These are phyloP conservation scores for Malania oleifera DNA, from an alignment of 164 flowering plant species.

Conservation along the genomic window DNA sequence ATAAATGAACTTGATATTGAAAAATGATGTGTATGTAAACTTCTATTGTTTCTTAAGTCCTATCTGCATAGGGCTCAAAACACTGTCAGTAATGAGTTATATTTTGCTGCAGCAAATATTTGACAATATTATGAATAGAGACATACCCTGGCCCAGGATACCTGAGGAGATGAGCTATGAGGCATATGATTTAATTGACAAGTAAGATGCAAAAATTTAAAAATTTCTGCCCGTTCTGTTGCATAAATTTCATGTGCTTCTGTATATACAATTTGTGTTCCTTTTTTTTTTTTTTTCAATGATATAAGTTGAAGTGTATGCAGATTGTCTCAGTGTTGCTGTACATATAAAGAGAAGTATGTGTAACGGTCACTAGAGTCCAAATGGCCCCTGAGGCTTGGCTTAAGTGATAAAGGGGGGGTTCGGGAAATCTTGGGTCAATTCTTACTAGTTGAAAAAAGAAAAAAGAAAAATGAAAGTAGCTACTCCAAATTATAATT, in stretches of 20 bases:
- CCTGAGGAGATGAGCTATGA: constrained; percentile 92
- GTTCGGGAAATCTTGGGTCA: no score
- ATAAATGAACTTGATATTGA: no score
- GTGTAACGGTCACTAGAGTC: not conserved
- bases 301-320: no score
- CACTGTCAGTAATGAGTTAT: constrained; percentile 9
- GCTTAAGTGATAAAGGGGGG: no score
- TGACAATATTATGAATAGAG: constrained; percentile 90
- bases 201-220: constrained; percentile 55
- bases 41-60: constrained; percentile 3
- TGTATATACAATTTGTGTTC: not conserved
- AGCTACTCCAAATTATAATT: no score
- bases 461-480: no score
- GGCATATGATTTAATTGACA: constrained; percentile 77
- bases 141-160: constrained; percentile 88
- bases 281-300: not conserved
- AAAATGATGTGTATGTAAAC: not conserved
- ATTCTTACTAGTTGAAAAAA: no score
- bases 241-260: not conserved
- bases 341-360: no score
- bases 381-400: not conserved
- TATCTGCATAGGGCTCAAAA: constrained; percentile 1
- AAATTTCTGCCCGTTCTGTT: not conserved
- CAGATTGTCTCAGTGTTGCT: no score
- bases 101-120: constrained; percentile 73